Percentiles rank a stretch among this genome's conserved stretches.
phyloP scores from a whole-genome alignment of 805 yeast genomes.

The Metschnikowia noctiluminum region DNA sequence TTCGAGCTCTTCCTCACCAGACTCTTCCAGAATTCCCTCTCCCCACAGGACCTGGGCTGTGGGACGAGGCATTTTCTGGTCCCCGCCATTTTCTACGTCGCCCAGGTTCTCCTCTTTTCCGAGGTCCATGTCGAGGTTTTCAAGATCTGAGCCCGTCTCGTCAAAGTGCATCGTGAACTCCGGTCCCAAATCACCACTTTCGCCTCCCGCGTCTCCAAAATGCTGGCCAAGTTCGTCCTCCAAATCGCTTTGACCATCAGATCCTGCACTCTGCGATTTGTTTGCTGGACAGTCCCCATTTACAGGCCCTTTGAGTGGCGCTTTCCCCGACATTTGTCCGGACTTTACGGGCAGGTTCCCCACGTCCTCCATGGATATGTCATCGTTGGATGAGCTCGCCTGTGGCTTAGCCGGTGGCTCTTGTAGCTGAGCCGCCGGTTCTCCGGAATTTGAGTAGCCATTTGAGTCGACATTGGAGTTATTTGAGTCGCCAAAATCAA shows the following conservation, averaged over 20 bases:
- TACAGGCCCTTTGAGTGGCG: conserved; percentile 1
- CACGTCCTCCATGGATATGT: not conserved
- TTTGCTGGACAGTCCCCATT: not conserved
- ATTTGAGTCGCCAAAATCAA: conserved; percentile 9
- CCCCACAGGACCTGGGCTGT: conserved; percentile 7
- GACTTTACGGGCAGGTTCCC: not conserved
- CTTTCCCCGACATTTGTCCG: conserved; percentile 6
- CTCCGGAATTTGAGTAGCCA: too few relatives aligned
- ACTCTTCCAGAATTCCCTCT: conserved; percentile 8
- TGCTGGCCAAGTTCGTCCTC: conserved; percentile 4
- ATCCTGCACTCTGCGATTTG: not conserved
- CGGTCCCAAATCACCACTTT: not conserved
- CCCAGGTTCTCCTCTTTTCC: not conserved
- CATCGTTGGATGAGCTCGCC: not conserved
- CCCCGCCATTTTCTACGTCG: not conserved
- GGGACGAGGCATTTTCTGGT: not conserved
- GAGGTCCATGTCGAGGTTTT: not conserved
- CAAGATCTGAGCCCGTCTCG: not conserved
- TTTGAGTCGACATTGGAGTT: not conserved
- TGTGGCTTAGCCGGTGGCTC: not conserved
- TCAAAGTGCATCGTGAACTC: not conserved
- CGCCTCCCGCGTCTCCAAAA: not conserved
- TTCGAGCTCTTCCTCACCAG: conserved; percentile 15
- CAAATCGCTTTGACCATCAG: conserved; percentile 1
- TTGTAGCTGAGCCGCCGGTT: too few relatives aligned